Conservation (phyloP, 176 grass and related monocot species). For the Luzula sylvatica region DNA sequence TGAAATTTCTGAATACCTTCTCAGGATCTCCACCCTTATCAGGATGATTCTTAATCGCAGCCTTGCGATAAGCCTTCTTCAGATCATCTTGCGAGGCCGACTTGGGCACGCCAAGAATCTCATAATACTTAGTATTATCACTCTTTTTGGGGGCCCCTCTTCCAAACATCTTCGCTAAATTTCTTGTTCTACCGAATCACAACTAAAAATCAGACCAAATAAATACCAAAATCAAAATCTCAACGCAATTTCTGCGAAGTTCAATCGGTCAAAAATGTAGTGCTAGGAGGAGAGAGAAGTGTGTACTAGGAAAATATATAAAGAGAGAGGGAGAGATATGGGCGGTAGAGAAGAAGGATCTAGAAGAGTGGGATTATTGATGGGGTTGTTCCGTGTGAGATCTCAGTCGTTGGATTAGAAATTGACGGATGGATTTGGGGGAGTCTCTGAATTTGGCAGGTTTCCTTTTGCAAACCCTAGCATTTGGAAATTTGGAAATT, state of each 20-base stretch:
- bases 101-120: constrained; percentile 94
- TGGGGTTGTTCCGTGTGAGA: not conserved
- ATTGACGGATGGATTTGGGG: not conserved
- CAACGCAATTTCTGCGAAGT: constrained; percentile 6
- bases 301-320: constrained; percentile 6
- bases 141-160: constrained; percentile 82
- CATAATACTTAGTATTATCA: constrained; percentile 96
- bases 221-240: not conserved
- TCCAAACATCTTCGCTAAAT: constrained; percentile 71
- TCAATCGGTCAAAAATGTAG: constrained; percentile 8
- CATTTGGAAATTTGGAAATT: not conserved
- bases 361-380: constrained; percentile 2
- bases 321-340: not conserved
- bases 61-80: constrained; percentile 99
- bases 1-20: constrained; percentile 44
- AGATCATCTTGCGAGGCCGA: constrained; percentile 85
- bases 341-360: constrained; percentile 26
- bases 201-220: not conserved
- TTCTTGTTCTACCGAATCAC: not conserved
- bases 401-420: constrained; percentile 4
- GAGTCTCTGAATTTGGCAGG: not conserved
- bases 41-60: constrained; percentile 98
- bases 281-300: not conserved
- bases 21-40: constrained; percentile 96
- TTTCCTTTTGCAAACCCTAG: constrained; percentile 20